Base-by-base conservation (phyloP, 1,284 basidiomycete genomes). In the Melampsora larici-populina region DNA sequence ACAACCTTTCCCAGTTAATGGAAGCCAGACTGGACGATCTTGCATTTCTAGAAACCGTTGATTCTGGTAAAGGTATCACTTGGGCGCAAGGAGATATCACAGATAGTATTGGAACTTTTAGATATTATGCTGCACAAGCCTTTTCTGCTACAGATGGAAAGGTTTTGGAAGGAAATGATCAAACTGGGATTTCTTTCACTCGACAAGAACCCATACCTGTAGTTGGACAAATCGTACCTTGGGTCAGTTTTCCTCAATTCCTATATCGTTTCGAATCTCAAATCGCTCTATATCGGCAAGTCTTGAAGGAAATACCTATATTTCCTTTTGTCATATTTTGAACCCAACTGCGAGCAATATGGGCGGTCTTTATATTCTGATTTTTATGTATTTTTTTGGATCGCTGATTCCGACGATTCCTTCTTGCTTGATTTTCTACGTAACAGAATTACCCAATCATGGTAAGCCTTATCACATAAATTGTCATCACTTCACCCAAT, bases 181-280 rank as follows among this genome's bases (percentile, higher is more conserved):
- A 58, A 29, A 87, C 86, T 74, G 94, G 94, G 85, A 86, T 94
- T 78, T 87, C 87, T 4, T 94, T 92, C 85, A 92, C 92, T 21
- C 88, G 90, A 40, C 93, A 97, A 84, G 95, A 98, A 85, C 94
- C 96, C 21, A 90, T 97, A 81, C 96, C 95, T 81, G 94, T 97
- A 78, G 94, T 91, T 81, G 93, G 91, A 11, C 91, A 93, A 85
- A 94, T 94, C 84, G 92, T 93, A 81, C 91, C 79, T 58, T 80
- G 79, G 82, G 80, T 79, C 76, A 79, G 79, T 65, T 79, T 63
- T 40, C n/a, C n/a, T 40, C 31, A 17, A 48, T 69, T 17, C 96
- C 83, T 58, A 8, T 58, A 18, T 24, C 7, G 13, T n/a, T 29
- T 55, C 15, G 18, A 17, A 24, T 18, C 1, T 58, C 24, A 21